Percentiles rank a stretch among this genome's conserved stretches.
phyloP scores from a whole-genome alignment of 345 rosid genomes.

The Nephelium lappaceum region DNA sequence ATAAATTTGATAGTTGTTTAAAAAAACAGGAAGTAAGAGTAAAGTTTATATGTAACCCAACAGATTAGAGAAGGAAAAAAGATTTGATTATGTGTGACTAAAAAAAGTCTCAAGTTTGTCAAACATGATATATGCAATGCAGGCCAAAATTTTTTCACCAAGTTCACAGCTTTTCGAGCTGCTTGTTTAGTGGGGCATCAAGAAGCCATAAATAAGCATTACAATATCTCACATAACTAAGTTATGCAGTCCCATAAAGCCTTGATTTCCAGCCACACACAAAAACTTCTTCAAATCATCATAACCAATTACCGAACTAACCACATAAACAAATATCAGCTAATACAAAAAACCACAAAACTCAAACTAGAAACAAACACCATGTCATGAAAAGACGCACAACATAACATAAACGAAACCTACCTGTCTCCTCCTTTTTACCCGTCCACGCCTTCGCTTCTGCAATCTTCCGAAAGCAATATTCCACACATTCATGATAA shows the following conservation, averaged over 20 bases:
- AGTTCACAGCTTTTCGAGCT: neutral
- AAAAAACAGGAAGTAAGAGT: neutral
- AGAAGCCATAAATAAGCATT: neutral
- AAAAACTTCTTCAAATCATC: neutral
- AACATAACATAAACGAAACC: neutral
- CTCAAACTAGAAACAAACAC: neutral
- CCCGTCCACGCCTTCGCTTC: constrained; percentile 51
- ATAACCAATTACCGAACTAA: neutral
- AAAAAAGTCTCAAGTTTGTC: neutral
- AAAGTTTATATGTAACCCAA: neutral
- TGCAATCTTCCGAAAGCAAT: constrained; percentile 75
- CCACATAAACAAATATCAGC: neutral
- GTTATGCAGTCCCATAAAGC: neutral
- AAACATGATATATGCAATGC: neutral
- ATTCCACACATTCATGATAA: constrained; percentile 77
- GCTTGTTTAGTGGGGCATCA: neutral
- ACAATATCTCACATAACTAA: neutral
- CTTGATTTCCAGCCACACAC: neutral
- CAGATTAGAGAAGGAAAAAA: neutral
- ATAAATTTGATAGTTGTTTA: neutral
- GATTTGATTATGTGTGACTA: neutral
- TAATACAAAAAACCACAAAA: neutral
- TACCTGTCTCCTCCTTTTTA: constrained; percentile 51
- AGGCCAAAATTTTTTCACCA: neutral
- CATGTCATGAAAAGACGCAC: neutral